A percentile compares a stretch with the other conserved stretches of the same genome.
phyloP scores from a whole-genome alignment of 1,139 yeast species.

The Kodamaea ohmeri region DNA sequence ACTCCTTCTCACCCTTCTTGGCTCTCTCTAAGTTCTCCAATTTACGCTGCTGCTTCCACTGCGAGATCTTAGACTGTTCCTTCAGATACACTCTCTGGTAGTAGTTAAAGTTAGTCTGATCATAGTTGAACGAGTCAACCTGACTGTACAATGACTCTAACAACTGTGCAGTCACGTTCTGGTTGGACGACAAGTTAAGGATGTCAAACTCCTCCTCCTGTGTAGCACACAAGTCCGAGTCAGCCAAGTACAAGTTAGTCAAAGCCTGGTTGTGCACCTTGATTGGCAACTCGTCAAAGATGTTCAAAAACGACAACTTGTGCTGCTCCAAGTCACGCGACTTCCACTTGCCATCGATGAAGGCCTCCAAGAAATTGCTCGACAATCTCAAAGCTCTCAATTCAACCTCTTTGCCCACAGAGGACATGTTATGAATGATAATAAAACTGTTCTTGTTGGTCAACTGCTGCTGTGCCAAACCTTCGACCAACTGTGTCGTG shows the following conservation, averaged over 20 bases:
- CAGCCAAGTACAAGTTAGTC: conserved; percentile 41
- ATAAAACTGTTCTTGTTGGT: conserved; percentile 64
- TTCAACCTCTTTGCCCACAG: conserved; percentile 62
- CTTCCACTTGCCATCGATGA: conserved; percentile 60
- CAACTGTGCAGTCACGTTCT: conserved; percentile 45
- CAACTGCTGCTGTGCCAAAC: conserved; percentile 64
- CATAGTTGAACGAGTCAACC: conserved; percentile 76
- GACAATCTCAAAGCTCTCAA: conserved; percentile 72
- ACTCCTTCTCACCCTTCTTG: conserved; percentile 55
- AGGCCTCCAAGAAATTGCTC: conserved; percentile 56
- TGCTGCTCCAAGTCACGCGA: conserved; percentile 61
- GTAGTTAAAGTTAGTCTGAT: conserved; percentile 78
- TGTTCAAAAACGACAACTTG: conserved; percentile 63
- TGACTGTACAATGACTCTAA: conserved; percentile 72
- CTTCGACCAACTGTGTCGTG: conserved; percentile 63
- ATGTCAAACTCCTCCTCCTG: conserved; percentile 35
- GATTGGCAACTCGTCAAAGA: conserved; percentile 73
- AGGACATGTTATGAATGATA: conserved; percentile 69
- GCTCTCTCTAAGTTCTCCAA: conserved; percentile 63
- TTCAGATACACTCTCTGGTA: conserved; percentile 77
- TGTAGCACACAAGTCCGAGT: conserved; percentile 27
- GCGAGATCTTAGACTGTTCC: conserved; percentile 67
- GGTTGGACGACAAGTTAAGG: conserved; percentile 44
- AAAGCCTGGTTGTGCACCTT: conserved; percentile 55
- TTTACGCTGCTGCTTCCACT: conserved; percentile 69